Evolutionary conservation across 2,329 filamentous ascomycete species (phyloP).

Genomic region (Curvularia spicifera): DNA sequence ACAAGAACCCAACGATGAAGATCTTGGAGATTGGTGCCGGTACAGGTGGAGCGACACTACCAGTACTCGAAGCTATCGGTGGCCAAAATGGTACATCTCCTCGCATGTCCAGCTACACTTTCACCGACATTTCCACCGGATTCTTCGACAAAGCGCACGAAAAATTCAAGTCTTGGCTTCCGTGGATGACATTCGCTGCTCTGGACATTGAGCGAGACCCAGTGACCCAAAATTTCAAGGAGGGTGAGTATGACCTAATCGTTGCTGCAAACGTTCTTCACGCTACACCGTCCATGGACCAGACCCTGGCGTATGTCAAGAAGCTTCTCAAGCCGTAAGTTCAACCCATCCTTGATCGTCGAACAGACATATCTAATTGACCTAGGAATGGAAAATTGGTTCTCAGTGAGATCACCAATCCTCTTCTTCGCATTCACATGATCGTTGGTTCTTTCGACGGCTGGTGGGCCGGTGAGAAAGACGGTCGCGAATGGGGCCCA

Average conservation of each 20-base stretch:
- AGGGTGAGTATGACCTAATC: constrained; percentile 24
- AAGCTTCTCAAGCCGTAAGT: too few relatives aligned
- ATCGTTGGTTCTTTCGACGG: too few relatives aligned
- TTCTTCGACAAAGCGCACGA: constrained; percentile 16
- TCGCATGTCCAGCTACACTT: constrained; percentile 18
- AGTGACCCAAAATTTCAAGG: constrained; percentile 17
- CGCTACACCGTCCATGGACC: constrained; percentile 17
- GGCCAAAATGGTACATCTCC: not conserved
- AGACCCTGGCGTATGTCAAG: constrained; percentile 6
- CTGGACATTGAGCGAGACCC: constrained; percentile 20
- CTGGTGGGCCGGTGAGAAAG: constrained; percentile 16
- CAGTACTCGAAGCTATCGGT: constrained; percentile 4
- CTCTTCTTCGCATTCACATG: too few relatives aligned
- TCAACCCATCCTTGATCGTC: too few relatives aligned
- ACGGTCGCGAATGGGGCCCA: constrained; percentile 8
- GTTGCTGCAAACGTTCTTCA: constrained; percentile 21
- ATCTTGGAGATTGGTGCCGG: not conserved
- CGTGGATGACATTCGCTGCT: constrained; percentile 15
- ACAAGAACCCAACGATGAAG: constrained; percentile 12
- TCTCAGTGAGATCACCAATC: constrained; percentile 15
- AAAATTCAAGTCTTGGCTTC: constrained; percentile 9
- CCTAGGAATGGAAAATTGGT: constrained; percentile 14
- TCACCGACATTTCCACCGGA: constrained; percentile 14
- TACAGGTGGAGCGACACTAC: not conserved
- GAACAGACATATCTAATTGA: too few relatives aligned